Conservation (phyloP, 257 asterid species). For the Jacaranda copaia region DNA sequence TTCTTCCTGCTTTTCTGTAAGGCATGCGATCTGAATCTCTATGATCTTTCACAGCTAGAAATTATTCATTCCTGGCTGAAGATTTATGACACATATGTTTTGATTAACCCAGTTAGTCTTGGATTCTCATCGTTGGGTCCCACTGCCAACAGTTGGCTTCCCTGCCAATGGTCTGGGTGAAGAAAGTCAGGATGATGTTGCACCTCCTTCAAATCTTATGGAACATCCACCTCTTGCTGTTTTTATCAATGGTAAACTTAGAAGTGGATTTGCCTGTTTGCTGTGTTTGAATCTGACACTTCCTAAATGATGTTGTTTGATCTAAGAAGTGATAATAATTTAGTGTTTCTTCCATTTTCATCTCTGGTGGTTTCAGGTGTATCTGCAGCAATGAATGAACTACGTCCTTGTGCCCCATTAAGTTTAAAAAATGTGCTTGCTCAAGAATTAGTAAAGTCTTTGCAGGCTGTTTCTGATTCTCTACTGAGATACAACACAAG, state of each 20-base stretch:
- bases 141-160: constrained; percentile 92
- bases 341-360: constrained; percentile 17
- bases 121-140: constrained; percentile 88
- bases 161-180: constrained; percentile 78
- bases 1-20: constrained; percentile 19
- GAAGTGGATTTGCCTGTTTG: constrained; percentile 7
- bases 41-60: constrained; percentile 19
- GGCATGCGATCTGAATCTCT: constrained; percentile 29
- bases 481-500: constrained; percentile 85
- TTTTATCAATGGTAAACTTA: constrained; percentile 72
- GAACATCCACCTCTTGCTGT: constrained; percentile 99
- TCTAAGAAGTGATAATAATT: not conserved
- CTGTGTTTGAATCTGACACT: not conserved
- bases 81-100: constrained; percentile 37
- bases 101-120: constrained; percentile 77
- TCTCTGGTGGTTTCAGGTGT: constrained; percentile 66
- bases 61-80: constrained; percentile 32
- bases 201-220: constrained; percentile 94
- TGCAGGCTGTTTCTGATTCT: constrained; percentile 86
- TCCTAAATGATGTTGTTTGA: not conserved
- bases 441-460: constrained; percentile 54
- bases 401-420: constrained; percentile 93
- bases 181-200: constrained; percentile 77
- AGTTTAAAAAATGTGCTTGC: constrained; percentile 73
- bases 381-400: constrained; percentile 94